Evolutionary conservation across 768 basidiomycete species (phyloP).

Genomic region (Agrocybe praecox): DNA sequence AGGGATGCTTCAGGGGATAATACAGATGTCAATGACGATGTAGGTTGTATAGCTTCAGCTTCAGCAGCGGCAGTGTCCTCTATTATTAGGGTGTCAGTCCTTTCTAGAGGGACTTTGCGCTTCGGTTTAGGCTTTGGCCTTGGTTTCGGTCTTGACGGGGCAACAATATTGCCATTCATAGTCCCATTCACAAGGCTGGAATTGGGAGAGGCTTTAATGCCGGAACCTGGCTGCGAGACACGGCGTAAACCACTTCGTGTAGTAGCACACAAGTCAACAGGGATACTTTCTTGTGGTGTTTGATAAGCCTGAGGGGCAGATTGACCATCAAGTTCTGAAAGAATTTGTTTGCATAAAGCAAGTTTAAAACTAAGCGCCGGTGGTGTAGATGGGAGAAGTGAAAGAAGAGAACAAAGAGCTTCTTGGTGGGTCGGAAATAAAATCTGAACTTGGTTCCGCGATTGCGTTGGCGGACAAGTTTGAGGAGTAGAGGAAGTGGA

Average conservation of each 20-base stretch:
- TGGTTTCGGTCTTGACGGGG: not conserved
- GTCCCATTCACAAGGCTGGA: not conserved
- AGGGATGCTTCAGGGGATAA: not conserved
- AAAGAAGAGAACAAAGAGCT: slow-evolving; percentile 35
- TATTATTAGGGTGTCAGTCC: not conserved
- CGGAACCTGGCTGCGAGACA: not conserved
- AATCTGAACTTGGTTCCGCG: not conserved
- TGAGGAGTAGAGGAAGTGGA: slow-evolving; percentile 17
- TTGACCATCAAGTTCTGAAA: slow-evolving; percentile 1
- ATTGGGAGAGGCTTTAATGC: not conserved
- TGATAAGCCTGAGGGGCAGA: not conserved
- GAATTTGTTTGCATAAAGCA: slow-evolving; percentile 39
- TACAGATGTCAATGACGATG: not conserved
- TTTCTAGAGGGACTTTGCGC: not conserved
- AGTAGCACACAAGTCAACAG: not conserved
- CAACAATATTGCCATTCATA: slow-evolving; percentile 1
- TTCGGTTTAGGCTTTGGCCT: not conserved
- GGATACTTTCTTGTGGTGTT: not conserved
- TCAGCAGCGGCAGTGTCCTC: not conserved
- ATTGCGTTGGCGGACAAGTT: not conserved
- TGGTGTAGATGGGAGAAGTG: slow-evolving; percentile 34
- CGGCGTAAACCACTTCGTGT: not conserved
- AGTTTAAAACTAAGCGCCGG: slow-evolving; percentile 43
- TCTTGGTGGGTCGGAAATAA: slow-evolving; percentile 6
- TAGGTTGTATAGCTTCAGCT: not conserved